phyloP scores from a whole-genome alignment of 768 basidiomycete species.

The Dacryopinax primogenitus region DNA sequence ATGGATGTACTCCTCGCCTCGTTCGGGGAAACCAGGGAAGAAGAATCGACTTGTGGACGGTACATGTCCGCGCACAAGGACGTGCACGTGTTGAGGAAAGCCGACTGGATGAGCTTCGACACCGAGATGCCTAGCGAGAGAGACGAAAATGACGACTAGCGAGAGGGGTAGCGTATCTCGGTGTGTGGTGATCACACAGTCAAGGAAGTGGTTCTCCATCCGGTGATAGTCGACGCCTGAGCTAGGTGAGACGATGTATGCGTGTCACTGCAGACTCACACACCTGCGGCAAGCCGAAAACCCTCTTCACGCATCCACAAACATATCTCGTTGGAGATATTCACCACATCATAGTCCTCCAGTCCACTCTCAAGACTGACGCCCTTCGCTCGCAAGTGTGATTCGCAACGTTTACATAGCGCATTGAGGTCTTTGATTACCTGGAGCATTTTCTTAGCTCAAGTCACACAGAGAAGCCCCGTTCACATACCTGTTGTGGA shows the following conservation, averaged over 20 bases:
- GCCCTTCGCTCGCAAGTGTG: neutral
- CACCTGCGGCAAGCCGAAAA: neutral
- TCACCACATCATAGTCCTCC: neutral
- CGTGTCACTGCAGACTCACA: neutral
- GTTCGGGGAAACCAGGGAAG: neutral
- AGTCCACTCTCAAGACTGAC: neutral
- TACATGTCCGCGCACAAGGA: neutral
- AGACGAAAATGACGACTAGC: neutral
- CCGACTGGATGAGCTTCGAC: neutral
- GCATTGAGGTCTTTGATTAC: neutral
- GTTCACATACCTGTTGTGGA: neutral
- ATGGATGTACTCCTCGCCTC: neutral
- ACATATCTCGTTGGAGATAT: neutral
- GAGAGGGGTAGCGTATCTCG: neutral
- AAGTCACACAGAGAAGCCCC: neutral
- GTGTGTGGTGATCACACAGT: neutral
- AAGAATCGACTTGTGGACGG: neutral
- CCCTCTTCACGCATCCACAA: neutral
- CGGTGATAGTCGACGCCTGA: neutral
- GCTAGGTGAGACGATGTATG: neutral
- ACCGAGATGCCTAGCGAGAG: neutral
- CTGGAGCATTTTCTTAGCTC: neutral
- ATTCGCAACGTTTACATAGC: neutral
- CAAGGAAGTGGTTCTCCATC: constrained; percentile 1
- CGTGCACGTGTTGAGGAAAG: neutral